These are phyloP conservation scores for Poa pratensis DNA, from an alignment of 176 grass and related monocot genomes.

Conservation along the genomic window DNA sequence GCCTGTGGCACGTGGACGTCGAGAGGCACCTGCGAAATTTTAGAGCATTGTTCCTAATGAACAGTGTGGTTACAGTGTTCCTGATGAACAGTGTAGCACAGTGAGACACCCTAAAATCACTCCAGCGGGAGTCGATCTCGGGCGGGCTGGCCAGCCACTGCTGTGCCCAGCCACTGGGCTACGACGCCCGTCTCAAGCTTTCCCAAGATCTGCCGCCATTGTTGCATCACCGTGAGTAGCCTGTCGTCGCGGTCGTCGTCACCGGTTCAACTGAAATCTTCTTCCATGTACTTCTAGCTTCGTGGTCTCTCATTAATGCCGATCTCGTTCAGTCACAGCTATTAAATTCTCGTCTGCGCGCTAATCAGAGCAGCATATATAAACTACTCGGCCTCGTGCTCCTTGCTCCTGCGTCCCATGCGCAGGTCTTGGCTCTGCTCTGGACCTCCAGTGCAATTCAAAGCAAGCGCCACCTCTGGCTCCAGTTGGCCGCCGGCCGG, in stretches of 20 bases:
- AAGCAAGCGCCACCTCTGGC: not conserved
- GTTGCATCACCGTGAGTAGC: not conserved
- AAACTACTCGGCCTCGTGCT: conserved; percentile 25
- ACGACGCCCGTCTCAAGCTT: not conserved
- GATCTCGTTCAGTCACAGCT: not conserved
- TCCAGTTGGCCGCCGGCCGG: conserved; percentile 25
- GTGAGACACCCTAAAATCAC: no score
- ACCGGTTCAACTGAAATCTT: no score
- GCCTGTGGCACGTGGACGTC: no score
- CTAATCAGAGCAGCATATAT: not conserved
- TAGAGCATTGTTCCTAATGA: no score
- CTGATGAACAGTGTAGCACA: no score
- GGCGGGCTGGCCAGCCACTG: no score
- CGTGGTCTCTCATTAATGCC: not conserved
- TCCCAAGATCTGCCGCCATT: conserved; percentile 12
- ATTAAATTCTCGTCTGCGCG: not conserved
- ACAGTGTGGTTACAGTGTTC: no score
- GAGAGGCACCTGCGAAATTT: no score
- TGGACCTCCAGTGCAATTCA: not conserved
- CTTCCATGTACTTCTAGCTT: no score
- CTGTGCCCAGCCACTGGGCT: no score
- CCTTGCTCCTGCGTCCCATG: conserved; percentile 41
- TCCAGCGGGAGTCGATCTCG: no score
- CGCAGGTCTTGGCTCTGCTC: not conserved
- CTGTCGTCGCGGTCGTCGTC: no score